Conservation (phyloP, 169 alveolate species). For the Plasmodium gaboni region DNA sequence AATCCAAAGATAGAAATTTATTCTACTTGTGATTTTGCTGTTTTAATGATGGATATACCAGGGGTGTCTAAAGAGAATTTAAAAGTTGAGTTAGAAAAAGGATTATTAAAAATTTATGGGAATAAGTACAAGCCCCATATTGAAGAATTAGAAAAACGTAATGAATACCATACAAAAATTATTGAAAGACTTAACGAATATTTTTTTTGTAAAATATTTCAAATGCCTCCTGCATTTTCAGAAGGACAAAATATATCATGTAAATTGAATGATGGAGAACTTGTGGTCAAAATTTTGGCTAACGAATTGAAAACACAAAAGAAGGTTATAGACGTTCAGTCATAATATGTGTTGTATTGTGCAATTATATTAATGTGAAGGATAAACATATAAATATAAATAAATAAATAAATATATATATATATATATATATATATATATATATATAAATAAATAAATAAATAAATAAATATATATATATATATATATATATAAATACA, state of each 20-base stretch:
- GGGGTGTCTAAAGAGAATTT: constrained; percentile 64
- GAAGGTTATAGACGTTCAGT: constrained; percentile 33
- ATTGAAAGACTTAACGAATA: constrained; percentile 66
- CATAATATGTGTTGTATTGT: background rate
- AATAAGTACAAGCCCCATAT: constrained; percentile 40
- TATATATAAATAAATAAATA: background rate
- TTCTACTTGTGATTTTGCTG: constrained; percentile 62
- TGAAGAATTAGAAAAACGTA: constrained; percentile 57
- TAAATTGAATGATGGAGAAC: constrained; percentile 60
- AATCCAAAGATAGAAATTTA: constrained; percentile 60
- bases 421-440: background rate
- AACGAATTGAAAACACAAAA: constrained; percentile 50
- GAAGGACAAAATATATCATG: constrained; percentile 73
- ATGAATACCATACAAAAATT: constrained; percentile 73
- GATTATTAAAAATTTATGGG: constrained; percentile 62
- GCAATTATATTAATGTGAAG: background rate
- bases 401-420: background rate
- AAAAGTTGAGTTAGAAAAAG: constrained; percentile 66
- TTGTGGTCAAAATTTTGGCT: constrained; percentile 47
- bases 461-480: background rate
- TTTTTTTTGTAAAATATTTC: constrained; percentile 59
- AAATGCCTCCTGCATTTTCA: constrained; percentile 73
- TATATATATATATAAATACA: background rate
- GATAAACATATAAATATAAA: background rate
- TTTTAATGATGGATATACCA: constrained; percentile 69